phyloP scores from a whole-genome alignment of 441 rosid species.

The Gossypium gossypioides region DNA sequence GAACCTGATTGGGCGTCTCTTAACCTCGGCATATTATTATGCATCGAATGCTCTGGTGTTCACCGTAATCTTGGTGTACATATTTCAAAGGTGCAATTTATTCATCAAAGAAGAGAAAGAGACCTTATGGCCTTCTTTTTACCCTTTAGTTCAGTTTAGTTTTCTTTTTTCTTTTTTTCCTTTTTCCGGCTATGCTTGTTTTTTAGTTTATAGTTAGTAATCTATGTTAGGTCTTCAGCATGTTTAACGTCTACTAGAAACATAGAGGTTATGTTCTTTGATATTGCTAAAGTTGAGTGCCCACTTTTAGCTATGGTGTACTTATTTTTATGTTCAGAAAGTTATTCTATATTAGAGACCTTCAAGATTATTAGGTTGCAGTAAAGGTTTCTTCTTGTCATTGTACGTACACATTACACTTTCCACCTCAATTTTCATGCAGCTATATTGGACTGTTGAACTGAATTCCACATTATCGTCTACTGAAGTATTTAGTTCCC shows the following conservation, averaged over 20 bases:
- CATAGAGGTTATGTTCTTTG: not conserved
- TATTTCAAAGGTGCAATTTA: constrained; percentile 65
- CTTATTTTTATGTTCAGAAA: not conserved
- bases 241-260: not conserved
- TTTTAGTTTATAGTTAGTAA: not conserved
- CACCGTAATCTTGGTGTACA: constrained; percentile 95
- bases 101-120: constrained; percentile 1
- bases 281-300: not conserved
- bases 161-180: not conserved
- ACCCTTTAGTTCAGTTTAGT: no score
- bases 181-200: not conserved
- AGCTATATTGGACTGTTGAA: not conserved
- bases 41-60: constrained; percentile 91
- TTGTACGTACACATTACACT: not conserved
- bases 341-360: not conserved
- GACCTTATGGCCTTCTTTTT: not conserved
- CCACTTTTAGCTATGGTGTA: not conserved
- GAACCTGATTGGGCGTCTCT: constrained; percentile 94
- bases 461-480: not conserved
- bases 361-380: not conserved
- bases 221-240: not conserved
- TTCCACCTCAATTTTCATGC: not conserved
- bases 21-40: constrained; percentile 76
- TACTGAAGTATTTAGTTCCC: not conserved
- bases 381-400: not conserved